Base-by-base conservation (phyloP, 2,329 filamentous ascomycete genomes). In the Xylariaceae sp. region DNA sequence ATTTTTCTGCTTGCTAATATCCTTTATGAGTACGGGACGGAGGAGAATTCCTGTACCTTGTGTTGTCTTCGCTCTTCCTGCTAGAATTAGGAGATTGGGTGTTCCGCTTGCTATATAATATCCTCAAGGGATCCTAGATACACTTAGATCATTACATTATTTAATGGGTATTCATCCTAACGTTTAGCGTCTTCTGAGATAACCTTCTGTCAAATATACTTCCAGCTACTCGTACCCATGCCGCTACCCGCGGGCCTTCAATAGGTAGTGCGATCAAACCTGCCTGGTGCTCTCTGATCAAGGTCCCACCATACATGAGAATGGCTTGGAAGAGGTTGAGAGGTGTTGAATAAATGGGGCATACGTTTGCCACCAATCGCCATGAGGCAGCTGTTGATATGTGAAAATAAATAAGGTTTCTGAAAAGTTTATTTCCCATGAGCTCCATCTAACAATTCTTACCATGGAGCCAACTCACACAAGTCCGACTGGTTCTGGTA, bases 391-490 rank as follows among this genome's bases (percentile, higher is more conserved):
- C 55, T 52, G 57, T 44, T 43, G 50, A 44, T 45, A 44, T 40
- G 21, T 41, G 20, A 26, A 54, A 56, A 54, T 67, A 66, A 62
- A 55, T 67, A 66, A 62, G 56, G 50, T 67, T 68, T 53, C 44
- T 47, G 20, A 19, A 7, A 23, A 53, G 53, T 20, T 51, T 29
- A 42, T 23, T 44, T 58, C 44, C 52, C 43, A 46, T 41, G 20
- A 45, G 57, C 56, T 58, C 59, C 55, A 57, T 55, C 50, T 52
- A 54, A 50, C 48, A 37, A 18, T 21, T 62, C 57, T 57, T 57
- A 60, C 29, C 37, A 66, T 62, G 57, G 53, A 64, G 52, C 57
- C 49, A 37, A 42, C 61, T 46, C 41, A 50, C 37, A 44, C 51
- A 18, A 40, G 29, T 23, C 57, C 56, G 14, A 19, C 52, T 41